Evolutionary conservation across 306 rosid species (phyloP).

Genomic region (Citrullus mucosospermus): DNA sequence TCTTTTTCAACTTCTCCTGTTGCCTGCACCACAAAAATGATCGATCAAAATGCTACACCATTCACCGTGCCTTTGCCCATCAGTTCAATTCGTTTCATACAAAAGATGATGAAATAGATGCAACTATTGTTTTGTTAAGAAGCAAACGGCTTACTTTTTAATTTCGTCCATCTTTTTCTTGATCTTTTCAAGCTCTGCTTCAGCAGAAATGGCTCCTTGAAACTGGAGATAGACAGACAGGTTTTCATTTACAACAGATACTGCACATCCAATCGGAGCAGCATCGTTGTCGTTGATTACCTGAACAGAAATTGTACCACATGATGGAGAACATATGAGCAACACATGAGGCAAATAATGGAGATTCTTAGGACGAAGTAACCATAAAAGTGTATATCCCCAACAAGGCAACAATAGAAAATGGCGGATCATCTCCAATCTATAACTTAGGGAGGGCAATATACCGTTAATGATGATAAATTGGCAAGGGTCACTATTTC

Average conservation of each 20-base stretch:
- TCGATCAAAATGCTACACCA: background rate
- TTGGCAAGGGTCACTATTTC: slow-evolving; percentile 73
- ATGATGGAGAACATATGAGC: background rate
- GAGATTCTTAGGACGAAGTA: background rate
- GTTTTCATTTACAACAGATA: slow-evolving; percentile 28
- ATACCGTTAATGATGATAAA: slow-evolving; percentile 52
- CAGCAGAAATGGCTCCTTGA: slow-evolving; percentile 29
- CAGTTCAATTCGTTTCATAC: background rate
- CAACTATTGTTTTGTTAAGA: too few relatives aligned
- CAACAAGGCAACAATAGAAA: background rate
- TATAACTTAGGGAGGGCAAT: background rate
- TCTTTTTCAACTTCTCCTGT: slow-evolving; percentile 51
- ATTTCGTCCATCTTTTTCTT: slow-evolving; percentile 30
- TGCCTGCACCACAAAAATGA: slow-evolving; percentile 20
- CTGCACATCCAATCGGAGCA: slow-evolving; percentile 31
- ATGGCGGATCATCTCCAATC: background rate
- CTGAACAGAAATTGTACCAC: slow-evolving; percentile 8
- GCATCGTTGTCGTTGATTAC: slow-evolving; percentile 24
- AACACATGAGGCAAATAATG: background rate
- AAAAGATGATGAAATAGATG: background rate
- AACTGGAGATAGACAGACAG: slow-evolving; percentile 34
- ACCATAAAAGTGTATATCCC: background rate
- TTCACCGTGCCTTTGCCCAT: background rate
- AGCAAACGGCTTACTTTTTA: slow-evolving; percentile 16
- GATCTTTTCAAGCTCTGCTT: slow-evolving; percentile 37